Base-by-base conservation (phyloP, 441 rosid genomes). In the Dalechampia spathulata region DNA sequence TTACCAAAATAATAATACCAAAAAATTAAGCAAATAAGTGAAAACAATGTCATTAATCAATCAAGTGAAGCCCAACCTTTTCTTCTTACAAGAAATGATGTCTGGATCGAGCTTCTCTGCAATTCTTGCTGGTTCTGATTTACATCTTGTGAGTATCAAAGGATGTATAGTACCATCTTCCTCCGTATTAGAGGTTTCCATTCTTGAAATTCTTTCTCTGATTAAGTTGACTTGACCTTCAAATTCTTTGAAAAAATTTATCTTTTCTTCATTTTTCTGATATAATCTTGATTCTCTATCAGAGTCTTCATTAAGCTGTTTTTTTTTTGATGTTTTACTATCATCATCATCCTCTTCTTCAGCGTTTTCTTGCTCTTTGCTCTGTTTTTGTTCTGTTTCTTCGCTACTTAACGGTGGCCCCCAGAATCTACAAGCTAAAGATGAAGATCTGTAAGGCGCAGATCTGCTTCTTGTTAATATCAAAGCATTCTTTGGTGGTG, bases 101-200 rank as follows among this genome's bases (percentile, higher is more conserved):
- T 67, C 77, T 36, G 70, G 79, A 51, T 75, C 76, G 16, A 82
- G 79, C 67, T 70, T 78, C 60, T 69, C 79, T 5, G 71, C 78
- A 28, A 67, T 84, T 72, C 84, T 80, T 52, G 96, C 86, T 74
- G 97, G 96, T 66, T 78, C 96, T 19, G 94, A 87, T 62, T 87
- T 90, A 64, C 94, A 81, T 58, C 94, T 71, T 3, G 72, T 76
- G 49, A 90, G 80, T 55, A 63, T 66, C 55, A 75, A 57, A 57
- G 72, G 75, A 54, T 62, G n/a, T n/a, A n/a, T n/a, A n/a, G n/a
- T n/a, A n/a, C n/a, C 55, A 54, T 20, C 71, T 23, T 15, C 72
- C 68, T 48, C 72, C 4, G 62, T 44, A 21, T 58, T 53, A 9
- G 30, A 19, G 60, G 58, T 75, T 54, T 61, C 66, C 45, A 43